Evolutionary conservation across 2,329 filamentous ascomycete genomes (phyloP), one percentile per base, ranked within the genome.

Genomic region (Penicillium verrucosum): DNA sequence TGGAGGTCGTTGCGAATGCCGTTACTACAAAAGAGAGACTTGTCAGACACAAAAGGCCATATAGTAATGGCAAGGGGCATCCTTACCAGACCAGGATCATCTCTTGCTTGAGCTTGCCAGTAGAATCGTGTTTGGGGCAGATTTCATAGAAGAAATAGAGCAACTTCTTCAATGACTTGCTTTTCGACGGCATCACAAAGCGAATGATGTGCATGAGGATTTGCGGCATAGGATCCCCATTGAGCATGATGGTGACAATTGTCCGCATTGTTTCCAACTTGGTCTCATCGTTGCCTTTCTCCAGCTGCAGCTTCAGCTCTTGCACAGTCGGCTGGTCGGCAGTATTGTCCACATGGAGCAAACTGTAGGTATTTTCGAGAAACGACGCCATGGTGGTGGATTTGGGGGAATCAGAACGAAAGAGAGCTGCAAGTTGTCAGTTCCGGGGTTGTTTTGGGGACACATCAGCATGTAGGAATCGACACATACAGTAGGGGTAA

Each of bases 81-180:
- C 73, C 82, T 66, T 78, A 97, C 93, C 94, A 99, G 69, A 99
- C 94, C 70, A 99, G 80, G 75, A 99, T 99, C 91, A 97, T 97
- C 80, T 99, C 94, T 78, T 99, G 94, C 82, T 97, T 97, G 63
- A 99, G 81, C 83, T 97, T 99, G 70, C 94, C 94, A 72, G 82
- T 87, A 52, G 87, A 82, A 76, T 99, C 94, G 57, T 92, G 87
- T 80, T 99, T 99, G 40, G 93, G 94, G 75, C 94, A 97, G 74
- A 97, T 94, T 79, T 99, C 94, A 75, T 97, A 97, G 81, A 99
- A 99, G 77, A 99, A 94, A 79, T 99, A 99, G 54, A 99, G 85
- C 60, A 99, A 84, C 81, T 99, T 99, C 85, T 99, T 99, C 69
- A 99, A 81, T 41, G 89, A 81, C 80, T 99, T 99, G 77, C 89